These are phyloP conservation scores for Entonaema liquescens DNA, from an alignment of 495 filamentous ascomycete species.

Conservation along the genomic window DNA sequence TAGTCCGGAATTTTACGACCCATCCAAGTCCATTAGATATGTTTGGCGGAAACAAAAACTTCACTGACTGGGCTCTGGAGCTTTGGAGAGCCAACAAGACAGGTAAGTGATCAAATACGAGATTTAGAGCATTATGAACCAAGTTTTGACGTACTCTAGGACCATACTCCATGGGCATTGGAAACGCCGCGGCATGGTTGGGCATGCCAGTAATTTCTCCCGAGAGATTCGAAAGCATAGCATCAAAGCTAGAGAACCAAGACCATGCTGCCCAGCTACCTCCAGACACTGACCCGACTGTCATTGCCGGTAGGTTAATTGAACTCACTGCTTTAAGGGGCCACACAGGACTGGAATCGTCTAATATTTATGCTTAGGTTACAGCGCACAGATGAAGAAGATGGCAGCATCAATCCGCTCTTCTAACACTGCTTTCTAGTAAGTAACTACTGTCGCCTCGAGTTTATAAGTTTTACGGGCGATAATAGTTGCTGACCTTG, in stretches of 20 bases:
- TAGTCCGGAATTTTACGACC: conserved; percentile 48
- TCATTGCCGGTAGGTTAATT: conserved; percentile 45
- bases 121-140: not conserved
- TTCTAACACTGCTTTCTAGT: conserved; percentile 55
- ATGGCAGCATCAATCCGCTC: conserved; percentile 49
- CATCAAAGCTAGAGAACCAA: conserved; percentile 46
- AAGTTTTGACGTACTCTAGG: conserved; percentile 30
- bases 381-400: conserved; percentile 55
- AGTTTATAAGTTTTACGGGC: not conserved
- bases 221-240: conserved; percentile 46
- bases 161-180: conserved; percentile 54
- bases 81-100: conserved; percentile 52
- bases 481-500: conserved; percentile 5
- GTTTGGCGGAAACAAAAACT: conserved; percentile 48
- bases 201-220: conserved; percentile 56
- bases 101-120: conserved; percentile 17
- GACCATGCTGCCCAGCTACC: conserved; percentile 52
- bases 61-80: conserved; percentile 48
- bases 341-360: not conserved
- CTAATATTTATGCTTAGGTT: conserved; percentile 44
- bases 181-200: conserved; percentile 57
- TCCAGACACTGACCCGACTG: conserved; percentile 46
- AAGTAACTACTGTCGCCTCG: not conserved
- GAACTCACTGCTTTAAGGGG: too few relatives aligned
- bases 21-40: conserved; percentile 48